Evolutionary conservation across 208 protist genomes (phyloP).

Genomic region (Trypanosoma caninum): DNA sequence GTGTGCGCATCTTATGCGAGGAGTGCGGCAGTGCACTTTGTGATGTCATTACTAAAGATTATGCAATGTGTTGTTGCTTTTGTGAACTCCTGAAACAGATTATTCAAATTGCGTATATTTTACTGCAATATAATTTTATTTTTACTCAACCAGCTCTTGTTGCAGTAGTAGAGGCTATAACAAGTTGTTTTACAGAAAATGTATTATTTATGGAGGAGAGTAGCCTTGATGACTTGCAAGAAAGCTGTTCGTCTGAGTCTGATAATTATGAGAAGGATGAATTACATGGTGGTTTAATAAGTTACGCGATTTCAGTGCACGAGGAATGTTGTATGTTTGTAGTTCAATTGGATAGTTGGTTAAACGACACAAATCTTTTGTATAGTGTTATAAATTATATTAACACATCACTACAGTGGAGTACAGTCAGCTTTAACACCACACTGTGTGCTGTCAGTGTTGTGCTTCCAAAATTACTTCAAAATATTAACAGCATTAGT

Average conservation of each 20-base stretch:
- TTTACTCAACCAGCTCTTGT: not conserved
- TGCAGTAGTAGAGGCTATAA: slow-evolving; percentile 4
- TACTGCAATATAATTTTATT: not conserved
- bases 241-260: not conserved
- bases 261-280: not conserved
- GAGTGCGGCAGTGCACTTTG: slow-evolving; percentile 5
- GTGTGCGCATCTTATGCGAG: slow-evolving; percentile 17
- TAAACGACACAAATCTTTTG: not conserved
- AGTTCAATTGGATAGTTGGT: not conserved
- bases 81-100: slow-evolving; percentile 3
- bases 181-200: slow-evolving; percentile 11
- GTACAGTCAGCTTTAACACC: not conserved
- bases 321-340: not conserved
- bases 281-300: not conserved
- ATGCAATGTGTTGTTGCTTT: not conserved
- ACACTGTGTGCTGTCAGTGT: not conserved
- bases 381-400: not conserved
- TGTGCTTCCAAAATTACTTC: slow-evolving; percentile 12
- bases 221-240: not conserved
- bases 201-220: slow-evolving; percentile 4
- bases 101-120: not conserved
- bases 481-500: not conserved
- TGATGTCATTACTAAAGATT: not conserved
- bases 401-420: slow-evolving; percentile 10
- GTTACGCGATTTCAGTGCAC: not conserved